Base-by-base conservation (phyloP, 1,139 yeast genomes). In the Nadsonia commutata region DNA sequence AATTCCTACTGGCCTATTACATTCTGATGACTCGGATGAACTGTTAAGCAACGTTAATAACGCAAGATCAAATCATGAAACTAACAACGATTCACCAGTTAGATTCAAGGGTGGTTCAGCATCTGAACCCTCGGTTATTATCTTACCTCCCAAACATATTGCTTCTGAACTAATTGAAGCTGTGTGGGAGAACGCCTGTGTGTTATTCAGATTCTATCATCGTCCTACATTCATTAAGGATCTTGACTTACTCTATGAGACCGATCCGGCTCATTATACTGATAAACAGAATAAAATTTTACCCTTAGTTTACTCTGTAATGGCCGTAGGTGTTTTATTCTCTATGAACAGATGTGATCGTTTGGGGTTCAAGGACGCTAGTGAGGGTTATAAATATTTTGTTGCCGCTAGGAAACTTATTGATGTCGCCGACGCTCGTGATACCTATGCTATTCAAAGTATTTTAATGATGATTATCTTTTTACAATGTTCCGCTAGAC, bases 151-250 rank as follows among this genome's bases (percentile, higher is more conserved):
- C 1, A 76, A 81, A 52, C 79, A 78, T 37, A 72, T 73, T 20
- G 90, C 95, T 0, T 61, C 81, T 39, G 75, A 76, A 52, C 67
- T 85, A 50, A 78, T 85, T 27, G 76, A 75, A 52, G 74, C 80
- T 40, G 83, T 90, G 1, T 85, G 95, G 94, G 75, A 78, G 51
- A 79, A 80, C 54, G 90, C 94, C 0, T 84, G 94, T 59, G 86
- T 83, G 11, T 64, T 85, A 45, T 82, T 84, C 57, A 67, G 95
- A 45, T 85, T 86, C 56, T 82, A 82, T 57, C 95, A 86, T 56
- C 68, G 94, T 20, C 94, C 95, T 0, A 78, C 90, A 2, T 74
- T 85, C 47, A 60, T 76, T 58, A 61, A 77, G 39, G 76, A 73
- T 49, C 56, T 77, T 41, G 74, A 72, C 49, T 69, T 73, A 37